phyloP scores from a whole-genome alignment of 108 stramenopile genomes.

The Nitzschia putrida region DNA sequence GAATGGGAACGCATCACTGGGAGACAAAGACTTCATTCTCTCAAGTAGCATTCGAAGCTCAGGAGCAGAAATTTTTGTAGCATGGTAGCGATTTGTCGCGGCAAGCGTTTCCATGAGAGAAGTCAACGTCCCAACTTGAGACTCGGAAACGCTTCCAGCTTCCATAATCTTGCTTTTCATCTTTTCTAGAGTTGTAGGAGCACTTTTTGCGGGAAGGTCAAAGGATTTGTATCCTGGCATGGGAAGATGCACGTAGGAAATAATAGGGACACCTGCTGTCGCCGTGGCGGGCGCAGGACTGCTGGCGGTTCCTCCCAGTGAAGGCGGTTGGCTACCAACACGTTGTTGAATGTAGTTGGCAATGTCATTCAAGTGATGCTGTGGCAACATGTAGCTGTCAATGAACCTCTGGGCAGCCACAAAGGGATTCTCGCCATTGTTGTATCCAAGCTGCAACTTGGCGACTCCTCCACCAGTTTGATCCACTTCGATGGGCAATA shows the following conservation, averaged over 20 bases:
- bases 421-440: conserved; percentile 97
- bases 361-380: conserved; percentile 85
- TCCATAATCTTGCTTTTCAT: conserved; percentile 71
- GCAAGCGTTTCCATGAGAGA: conserved; percentile 55
- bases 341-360: conserved; percentile 90
- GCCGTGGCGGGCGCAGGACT: conserved; percentile 32
- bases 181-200: conserved; percentile 66
- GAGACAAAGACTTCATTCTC: conserved; percentile 57
- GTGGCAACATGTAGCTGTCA: conserved; percentile 88
- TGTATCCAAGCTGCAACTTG: conserved; percentile 91
- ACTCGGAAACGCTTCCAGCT: conserved; percentile 52
- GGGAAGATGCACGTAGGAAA: conserved; percentile 66
- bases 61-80: conserved; percentile 48
- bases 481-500: conserved; percentile 95
- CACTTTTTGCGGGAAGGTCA: conserved; percentile 55
- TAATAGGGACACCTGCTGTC: conserved; percentile 41
- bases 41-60: conserved; percentile 55
- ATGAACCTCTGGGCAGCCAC: conserved; percentile 94
- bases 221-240: conserved; percentile 70
- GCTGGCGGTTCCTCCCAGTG: conserved; percentile 48
- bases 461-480: conserved; percentile 78
- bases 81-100: conserved; percentile 81
- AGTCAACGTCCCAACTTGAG: conserved; percentile 16
- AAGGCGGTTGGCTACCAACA: conserved; percentile 55
- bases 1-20: conserved; percentile 64